Evolutionary conservation across 2,329 filamentous ascomycete species (phyloP), one percentile per base, ranked within the genome.

Genomic region (Xylaria polymorpha): DNA sequence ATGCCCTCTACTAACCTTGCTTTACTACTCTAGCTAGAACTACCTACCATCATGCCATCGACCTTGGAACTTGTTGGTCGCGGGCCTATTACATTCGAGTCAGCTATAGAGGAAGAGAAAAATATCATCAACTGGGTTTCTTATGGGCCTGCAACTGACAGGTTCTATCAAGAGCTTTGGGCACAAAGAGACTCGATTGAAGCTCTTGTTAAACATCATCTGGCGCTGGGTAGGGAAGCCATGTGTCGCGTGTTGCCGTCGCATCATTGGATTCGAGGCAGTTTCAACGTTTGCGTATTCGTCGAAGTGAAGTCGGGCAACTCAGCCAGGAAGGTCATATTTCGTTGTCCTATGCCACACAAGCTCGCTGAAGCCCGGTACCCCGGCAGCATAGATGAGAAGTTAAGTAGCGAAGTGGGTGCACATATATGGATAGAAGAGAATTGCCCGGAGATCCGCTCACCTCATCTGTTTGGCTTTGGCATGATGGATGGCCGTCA

Each of bases 331-430:
- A 64, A 64, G 29, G 43, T 64, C 35, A 15, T 64, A 39, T 64
- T 64, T 29, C 43, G 61, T 32, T 64, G 43, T 58, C 53, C 53
- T 22, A 58, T 64, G 43, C 61, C 53, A 50, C 43, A 58, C 43
- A 64, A 57, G 53, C 51, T 64, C 32, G 61, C 61, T 22, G 53
- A 64, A 51, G 35, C 53, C 53, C 29, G 32, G 32, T 58, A 64
- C 32, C 53, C 43, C 4, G 61, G 61, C 43, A 64, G 53, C 43
- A 58, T 64, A 58, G 53, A 64, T 22, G 53, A 64, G 32, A 64
- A 64, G 22, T 43, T 58, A 50, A 22, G 53, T 25, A 32, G 61
- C 53, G 43, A 64, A 10, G 41, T 59, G 15, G 41, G 57, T 35
- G 41, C 57, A 32, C 22, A 59, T 46, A 22, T 59, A 46, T 59